Base-by-base conservation (phyloP, 352 stramenopile genomes). In the Phytophthora tentaculata region DNA sequence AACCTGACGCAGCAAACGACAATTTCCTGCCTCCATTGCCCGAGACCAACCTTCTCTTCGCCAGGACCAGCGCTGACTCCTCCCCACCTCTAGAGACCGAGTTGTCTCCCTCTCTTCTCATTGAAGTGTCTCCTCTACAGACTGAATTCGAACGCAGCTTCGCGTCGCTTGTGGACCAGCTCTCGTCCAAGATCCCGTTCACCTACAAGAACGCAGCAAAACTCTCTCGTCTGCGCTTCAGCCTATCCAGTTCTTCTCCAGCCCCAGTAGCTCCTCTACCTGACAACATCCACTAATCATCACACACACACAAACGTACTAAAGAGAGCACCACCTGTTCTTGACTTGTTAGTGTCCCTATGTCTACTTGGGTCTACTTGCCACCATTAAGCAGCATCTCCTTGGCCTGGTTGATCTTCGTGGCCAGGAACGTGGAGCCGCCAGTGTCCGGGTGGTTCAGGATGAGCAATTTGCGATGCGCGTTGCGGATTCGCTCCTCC, bases 321-420 rank as follows among this genome's bases (percentile, higher is more conserved):
- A 67, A 22, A 54, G 37, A 55, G 39, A 57, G 28, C 55, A 50
- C 29, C 44, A 56, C 26, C 48, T 58, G 32, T 56, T 47, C 65
- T 49, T 52, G 45, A 19, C 57, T 58, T 47, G 49, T 58, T 47
- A 39, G 37, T 61, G 17, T 35, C 32, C 22, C 57, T 45, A 13
- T 57, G 23, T 39, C 23, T 29, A 32, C 12, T 28, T 37, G 14
- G 7, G n/a, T 71, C 61, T 86, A 90, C 64, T 89, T 88, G 76
- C 68, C 72, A 56, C 80, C 80, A 32, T 45, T 59, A 35, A 99
- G 86, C 67, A 99, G 80, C 55, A 99, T 84, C 74, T 99, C 97
- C 81, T 99, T 99, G 28, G 97, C 98, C 83, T 99, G 97, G 83
- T 99, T 99, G 64, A 99, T 98, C 84, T 99, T 99, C 47, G 96